Evolutionary conservation across 2,329 filamentous ascomycete genomes (phyloP).

Genomic region (Fusarium subglutinans): DNA sequence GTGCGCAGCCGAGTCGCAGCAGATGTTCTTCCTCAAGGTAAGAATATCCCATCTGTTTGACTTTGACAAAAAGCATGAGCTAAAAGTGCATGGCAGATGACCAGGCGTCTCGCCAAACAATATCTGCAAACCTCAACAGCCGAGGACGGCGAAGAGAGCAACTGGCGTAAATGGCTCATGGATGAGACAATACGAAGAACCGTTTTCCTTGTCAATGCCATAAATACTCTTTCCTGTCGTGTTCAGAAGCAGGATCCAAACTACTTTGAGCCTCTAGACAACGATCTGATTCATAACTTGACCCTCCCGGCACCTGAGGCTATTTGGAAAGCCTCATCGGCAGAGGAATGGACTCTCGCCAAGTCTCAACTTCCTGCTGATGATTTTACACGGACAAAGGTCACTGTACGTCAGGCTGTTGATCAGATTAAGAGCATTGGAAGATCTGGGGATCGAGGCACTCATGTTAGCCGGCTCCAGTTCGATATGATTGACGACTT

Average conservation of each 20-base stretch:
- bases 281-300: neutral
- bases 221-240: neutral
- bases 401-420: neutral
- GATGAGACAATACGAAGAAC: neutral
- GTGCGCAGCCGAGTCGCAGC: neutral
- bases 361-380: neutral
- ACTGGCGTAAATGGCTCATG: neutral
- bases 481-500: neutral
- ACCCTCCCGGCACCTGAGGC: neutral
- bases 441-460: neutral
- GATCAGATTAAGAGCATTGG: neutral
- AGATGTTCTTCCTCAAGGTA: neutral
- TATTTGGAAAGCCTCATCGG: neutral
- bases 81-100: neutral
- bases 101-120: neutral
- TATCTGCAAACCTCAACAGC: neutral
- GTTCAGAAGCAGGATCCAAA: neutral
- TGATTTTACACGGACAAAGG: neutral
- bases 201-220: neutral
- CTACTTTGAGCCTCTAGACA: neutral
- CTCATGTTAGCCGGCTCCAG: neutral
- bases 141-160: neutral
- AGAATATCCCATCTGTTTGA: rapidly evolving
- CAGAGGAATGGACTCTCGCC: neutral
- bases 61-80: rapidly evolving